Percentiles rank a stretch among this genome's conserved stretches.
phyloP scores from a whole-genome alignment of 352 stramenopile genomes.

The Phytopythium cucurbitacearum region DNA sequence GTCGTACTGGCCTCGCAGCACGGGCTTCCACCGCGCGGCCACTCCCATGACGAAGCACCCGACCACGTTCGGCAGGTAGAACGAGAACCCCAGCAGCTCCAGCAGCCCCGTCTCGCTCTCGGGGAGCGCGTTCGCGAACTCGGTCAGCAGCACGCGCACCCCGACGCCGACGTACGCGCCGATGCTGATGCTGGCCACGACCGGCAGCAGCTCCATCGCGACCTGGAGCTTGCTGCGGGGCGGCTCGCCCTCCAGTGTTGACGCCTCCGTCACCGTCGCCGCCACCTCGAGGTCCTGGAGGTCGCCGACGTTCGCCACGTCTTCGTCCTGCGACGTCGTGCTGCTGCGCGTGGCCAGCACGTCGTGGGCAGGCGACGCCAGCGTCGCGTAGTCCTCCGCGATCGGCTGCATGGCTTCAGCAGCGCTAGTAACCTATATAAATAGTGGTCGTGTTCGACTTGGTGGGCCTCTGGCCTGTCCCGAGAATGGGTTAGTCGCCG shows the following conservation, averaged over 20 bases:
- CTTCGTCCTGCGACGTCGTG: conserved; percentile 27
- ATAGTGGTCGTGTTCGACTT: too few species aligned
- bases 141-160: conserved; percentile 40
- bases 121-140: conserved; percentile 34
- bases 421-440: neutral
- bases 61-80: conserved; percentile 50
- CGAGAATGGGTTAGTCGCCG: too few species aligned
- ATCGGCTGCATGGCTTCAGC: conserved; percentile 31
- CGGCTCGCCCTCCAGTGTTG: neutral
- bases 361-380: conserved; percentile 18
- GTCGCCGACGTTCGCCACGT: conserved; percentile 12
- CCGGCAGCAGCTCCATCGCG: conserved; percentile 22
- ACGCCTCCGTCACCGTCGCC: conserved; percentile 8
- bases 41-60: conserved; percentile 69
- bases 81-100: conserved; percentile 45
- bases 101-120: conserved; percentile 36
- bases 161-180: conserved; percentile 49
- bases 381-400: conserved; percentile 30
- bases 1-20: conserved; percentile 40
- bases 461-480: too few species aligned
- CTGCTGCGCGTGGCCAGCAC: conserved; percentile 14
- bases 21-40: conserved; percentile 31
- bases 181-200: conserved; percentile 31
- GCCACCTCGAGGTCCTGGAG: conserved; percentile 9
- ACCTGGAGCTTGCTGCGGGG: conserved; percentile 6